phyloP scores from a whole-genome alignment of 208 protist species.

The Phytomonas sp. region DNA sequence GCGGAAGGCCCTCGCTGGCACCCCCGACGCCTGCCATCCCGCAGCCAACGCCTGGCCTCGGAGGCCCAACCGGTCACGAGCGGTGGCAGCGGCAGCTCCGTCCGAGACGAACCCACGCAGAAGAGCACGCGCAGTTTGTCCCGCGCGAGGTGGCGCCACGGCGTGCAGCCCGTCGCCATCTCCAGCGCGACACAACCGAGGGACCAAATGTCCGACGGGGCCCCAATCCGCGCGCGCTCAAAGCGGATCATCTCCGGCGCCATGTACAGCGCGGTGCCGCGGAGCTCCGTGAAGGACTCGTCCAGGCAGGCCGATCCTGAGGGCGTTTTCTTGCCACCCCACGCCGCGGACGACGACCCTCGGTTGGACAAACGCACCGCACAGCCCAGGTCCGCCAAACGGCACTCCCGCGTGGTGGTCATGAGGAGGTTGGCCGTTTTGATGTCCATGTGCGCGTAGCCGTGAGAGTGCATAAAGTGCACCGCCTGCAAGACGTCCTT shows the following conservation, averaged over 20 bases:
- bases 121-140: slow-evolving; percentile 57
- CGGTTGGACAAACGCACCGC: slow-evolving; percentile 64
- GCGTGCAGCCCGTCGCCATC: slow-evolving; percentile 56
- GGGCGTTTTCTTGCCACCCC: slow-evolving; percentile 26
- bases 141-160: slow-evolving; percentile 55
- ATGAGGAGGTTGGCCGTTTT: slow-evolving; percentile 88
- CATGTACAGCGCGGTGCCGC: slow-evolving; percentile 81
- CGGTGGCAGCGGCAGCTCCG: slow-evolving; percentile 61
- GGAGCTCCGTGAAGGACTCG: slow-evolving; percentile 68
- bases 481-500: slow-evolving; percentile 67
- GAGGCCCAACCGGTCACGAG: slow-evolving; percentile 31
- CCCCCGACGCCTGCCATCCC: background rate
- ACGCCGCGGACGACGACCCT: slow-evolving; percentile 6
- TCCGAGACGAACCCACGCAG: slow-evolving; percentile 38
- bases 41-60: slow-evolving; percentile 30
- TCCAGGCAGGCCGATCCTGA: slow-evolving; percentile 38
- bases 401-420: slow-evolving; percentile 51
- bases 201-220: slow-evolving; percentile 73
- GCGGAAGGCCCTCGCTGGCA: background rate
- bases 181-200: slow-evolving; percentile 83
- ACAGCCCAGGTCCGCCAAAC: slow-evolving; percentile 91
- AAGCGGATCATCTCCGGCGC: slow-evolving; percentile 78
- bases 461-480: slow-evolving; percentile 70
- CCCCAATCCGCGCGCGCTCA: slow-evolving; percentile 46
- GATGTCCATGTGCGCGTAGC: slow-evolving; percentile 87